Evolutionary conservation across 2,329 filamentous ascomycete species (phyloP).

Genomic region (Ophiostoma tasmaniense): DNA sequence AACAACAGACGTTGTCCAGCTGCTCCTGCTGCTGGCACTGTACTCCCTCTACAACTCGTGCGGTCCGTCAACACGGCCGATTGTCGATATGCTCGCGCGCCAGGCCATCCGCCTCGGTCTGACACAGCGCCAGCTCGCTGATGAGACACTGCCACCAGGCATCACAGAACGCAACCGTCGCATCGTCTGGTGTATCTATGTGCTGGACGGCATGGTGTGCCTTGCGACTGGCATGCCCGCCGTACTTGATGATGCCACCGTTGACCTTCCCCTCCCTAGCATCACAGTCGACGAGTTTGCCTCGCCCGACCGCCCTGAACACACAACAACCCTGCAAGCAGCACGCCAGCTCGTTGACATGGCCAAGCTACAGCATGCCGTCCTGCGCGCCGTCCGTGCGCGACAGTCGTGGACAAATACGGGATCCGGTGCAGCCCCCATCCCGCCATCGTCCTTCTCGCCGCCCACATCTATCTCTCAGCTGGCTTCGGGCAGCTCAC

Average conservation of each 20-base stretch:
- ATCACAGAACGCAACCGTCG: slow-evolving; percentile 27
- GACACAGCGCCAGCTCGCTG: slow-evolving; percentile 19
- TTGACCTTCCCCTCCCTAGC: slow-evolving; percentile 35
- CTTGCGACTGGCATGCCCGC: slow-evolving; percentile 32
- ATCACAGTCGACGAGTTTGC: slow-evolving; percentile 39
- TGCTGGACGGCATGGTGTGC: slow-evolving; percentile 38
- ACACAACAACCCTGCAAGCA: slow-evolving; percentile 36
- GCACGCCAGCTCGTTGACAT: slow-evolving; percentile 38
- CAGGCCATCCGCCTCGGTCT: slow-evolving; percentile 34
- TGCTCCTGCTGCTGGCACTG: slow-evolving; percentile 34
- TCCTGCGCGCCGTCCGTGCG: slow-evolving; percentile 29
- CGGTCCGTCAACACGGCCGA: slow-evolving; percentile 32
- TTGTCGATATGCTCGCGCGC: slow-evolving; percentile 33
- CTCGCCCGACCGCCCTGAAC: slow-evolving; percentile 30
- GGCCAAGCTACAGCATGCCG: slow-evolving; percentile 36
- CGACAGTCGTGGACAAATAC: slow-evolving; percentile 2
- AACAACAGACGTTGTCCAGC: slow-evolving; percentile 32
- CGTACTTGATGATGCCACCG: slow-evolving; percentile 32
- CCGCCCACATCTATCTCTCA: background rate
- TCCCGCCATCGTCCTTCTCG: background rate
- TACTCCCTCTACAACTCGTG: slow-evolving; percentile 37
- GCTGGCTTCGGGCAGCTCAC: slow-evolving; percentile 24
- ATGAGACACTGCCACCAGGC: background rate
- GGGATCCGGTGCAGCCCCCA: background rate
- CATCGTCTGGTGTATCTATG: slow-evolving; percentile 38